phyloP scores from a whole-genome alignment of 495 filamentous ascomycete genomes.

The Penicillium silybi region DNA sequence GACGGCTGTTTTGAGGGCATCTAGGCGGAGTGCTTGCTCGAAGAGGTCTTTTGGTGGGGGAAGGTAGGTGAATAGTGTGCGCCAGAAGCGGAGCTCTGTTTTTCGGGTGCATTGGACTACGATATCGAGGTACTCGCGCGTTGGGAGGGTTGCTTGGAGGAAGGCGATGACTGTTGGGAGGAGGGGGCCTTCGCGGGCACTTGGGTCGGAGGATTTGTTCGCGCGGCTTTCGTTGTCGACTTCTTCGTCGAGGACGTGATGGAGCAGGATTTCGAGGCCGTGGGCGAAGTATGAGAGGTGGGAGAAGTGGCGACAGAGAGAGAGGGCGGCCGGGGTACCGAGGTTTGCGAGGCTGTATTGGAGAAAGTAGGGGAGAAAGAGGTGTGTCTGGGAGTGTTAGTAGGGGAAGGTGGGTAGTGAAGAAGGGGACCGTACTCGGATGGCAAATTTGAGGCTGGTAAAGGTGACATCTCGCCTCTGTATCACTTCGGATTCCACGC shows the following conservation, averaged over 20 bases:
- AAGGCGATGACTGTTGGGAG: constrained; percentile 86
- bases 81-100: constrained; percentile 93
- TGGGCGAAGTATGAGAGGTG: constrained; percentile 87
- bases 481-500: constrained; percentile 85
- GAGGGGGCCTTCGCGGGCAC: constrained; percentile 53
- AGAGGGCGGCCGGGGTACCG: constrained; percentile 69
- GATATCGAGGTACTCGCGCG: constrained; percentile 76
- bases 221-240: constrained; percentile 71
- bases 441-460: constrained; percentile 78
- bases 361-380: constrained; percentile 86
- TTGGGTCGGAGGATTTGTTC: constrained; percentile 38
- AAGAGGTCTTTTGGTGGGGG: constrained; percentile 88
- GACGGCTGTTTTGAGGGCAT: constrained; percentile 89
- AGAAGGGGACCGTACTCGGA: constrained; percentile 55
- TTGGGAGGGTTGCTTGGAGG: constrained; percentile 74
- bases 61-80: constrained; percentile 83
- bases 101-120: constrained; percentile 97
- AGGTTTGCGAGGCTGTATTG: constrained; percentile 68
- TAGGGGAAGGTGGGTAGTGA: not conserved
- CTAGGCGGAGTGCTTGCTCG: constrained; percentile 79
- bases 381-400: constrained; percentile 60
- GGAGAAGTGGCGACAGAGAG: constrained; percentile 76
- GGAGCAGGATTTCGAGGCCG: constrained; percentile 85
- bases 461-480: constrained; percentile 88
- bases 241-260: constrained; percentile 91